These are phyloP conservation scores for Hypoxylon cercidicola DNA, from an alignment of 495 filamentous ascomycete genomes.

Conservation along the genomic window DNA sequence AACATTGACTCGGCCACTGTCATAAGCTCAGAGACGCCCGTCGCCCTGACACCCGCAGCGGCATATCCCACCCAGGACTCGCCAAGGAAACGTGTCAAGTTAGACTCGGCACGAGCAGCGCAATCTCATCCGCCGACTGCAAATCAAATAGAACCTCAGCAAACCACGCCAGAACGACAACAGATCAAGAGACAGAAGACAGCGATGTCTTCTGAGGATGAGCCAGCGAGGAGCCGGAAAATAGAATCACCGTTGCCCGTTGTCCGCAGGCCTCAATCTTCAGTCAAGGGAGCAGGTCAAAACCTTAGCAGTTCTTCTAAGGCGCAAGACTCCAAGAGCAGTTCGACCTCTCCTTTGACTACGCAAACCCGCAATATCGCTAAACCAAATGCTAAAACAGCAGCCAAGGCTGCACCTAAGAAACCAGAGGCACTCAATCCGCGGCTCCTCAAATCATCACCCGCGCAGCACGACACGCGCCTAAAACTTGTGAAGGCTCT, in stretches of 20 bases:
- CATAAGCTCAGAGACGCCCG: constrained; percentile 16
- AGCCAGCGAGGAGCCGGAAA: neutral
- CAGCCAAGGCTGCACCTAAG: constrained; percentile 33
- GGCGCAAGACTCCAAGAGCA: constrained; percentile 5
- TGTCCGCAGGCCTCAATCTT: constrained; percentile 12
- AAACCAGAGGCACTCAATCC: constrained; percentile 76
- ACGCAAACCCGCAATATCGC: neutral
- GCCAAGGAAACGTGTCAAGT: constrained; percentile 42
- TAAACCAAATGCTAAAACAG: constrained; percentile 15
- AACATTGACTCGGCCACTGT: constrained; percentile 11
- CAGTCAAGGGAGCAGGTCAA: neutral
- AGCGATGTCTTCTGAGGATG: constrained; percentile 6
- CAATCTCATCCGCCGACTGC: constrained; percentile 14
- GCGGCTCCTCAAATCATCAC: constrained; percentile 75
- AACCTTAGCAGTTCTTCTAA: constrained; percentile 1
- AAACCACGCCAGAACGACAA: neutral
- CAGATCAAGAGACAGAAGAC: constrained; percentile 10
- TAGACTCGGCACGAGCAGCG: constrained; percentile 31
- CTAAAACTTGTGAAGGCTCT: constrained; percentile 74
- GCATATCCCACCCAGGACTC: constrained; percentile 12
- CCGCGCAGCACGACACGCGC: constrained; percentile 75
- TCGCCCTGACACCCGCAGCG: constrained; percentile 21
- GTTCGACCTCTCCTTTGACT: constrained; percentile 13
- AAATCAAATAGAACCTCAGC: neutral
- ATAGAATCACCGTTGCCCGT: neutral